phyloP scores from a whole-genome alignment of 2,329 filamentous ascomycete genomes.

The Penicillium brevicompactum region DNA sequence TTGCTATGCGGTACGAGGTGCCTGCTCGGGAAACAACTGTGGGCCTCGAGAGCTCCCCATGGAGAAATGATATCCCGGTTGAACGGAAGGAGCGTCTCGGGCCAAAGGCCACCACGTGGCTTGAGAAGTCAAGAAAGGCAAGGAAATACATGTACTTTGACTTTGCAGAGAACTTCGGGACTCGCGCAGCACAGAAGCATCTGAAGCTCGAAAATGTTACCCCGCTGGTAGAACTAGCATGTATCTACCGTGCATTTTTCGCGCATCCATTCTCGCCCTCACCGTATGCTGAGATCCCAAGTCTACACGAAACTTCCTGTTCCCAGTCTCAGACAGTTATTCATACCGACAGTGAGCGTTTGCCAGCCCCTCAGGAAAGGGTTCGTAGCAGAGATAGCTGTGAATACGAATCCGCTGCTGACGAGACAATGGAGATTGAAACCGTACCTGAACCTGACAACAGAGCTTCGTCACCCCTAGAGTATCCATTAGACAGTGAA shows the following conservation, averaged over 20 bases:
- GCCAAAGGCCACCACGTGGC: not conserved
- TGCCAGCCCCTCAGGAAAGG: not conserved
- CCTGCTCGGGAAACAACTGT: not conserved
- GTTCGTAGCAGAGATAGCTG: not conserved
- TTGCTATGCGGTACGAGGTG: not conserved
- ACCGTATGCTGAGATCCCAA: not conserved
- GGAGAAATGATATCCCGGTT: not conserved
- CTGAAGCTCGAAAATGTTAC: not conserved
- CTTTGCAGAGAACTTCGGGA: not conserved
- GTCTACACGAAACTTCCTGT: not conserved
- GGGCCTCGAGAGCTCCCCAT: not conserved
- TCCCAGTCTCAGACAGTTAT: not conserved
- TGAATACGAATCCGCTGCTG: not conserved
- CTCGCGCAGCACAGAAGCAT: not conserved
- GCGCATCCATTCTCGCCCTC: not conserved
- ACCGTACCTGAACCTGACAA: not conserved
- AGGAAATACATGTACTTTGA: not conserved
- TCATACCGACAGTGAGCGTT: not conserved
- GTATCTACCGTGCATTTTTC: constrained; percentile 3
- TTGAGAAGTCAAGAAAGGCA: not conserved
- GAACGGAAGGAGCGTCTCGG: not conserved
- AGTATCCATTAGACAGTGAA: not conserved
- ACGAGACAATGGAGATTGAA: not conserved
- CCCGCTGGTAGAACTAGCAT: not conserved
- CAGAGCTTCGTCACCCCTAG: not conserved